Base-by-base conservation (phyloP, 768 basidiomycete species). In the Boletus rufocinnamomeus region DNA sequence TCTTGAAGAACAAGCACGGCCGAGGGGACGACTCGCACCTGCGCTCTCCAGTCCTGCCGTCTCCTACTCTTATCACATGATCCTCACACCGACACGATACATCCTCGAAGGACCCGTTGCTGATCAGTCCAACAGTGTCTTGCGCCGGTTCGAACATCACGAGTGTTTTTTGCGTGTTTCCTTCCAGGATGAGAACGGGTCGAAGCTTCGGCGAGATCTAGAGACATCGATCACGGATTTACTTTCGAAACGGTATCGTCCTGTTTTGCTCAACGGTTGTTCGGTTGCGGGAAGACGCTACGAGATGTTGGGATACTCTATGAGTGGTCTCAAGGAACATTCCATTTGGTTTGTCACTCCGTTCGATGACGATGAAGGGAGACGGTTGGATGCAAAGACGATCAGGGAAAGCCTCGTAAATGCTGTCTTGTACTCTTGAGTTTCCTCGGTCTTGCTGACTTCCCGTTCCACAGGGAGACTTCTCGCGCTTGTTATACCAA, bases 291-390 rank as follows among this genome's bases (percentile, higher is more conserved):
- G 82, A 9, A 73, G 82, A 32, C 58, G 60, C 0, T 83, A 76
- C 60, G 58, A 80, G 3, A 76, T 83, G 64, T 63, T 84, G 27
- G 83, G 79, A 5, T 83, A 83, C 57, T 82, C 81, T 3, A 81
- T 80, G 75, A 81, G 80, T 50, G 82, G 82, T 4, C 68, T 83
- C 53, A 76, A 76, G 58, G 74, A 80, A 44, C 80, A 83, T 52
- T 77, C 79, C 0, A 72, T 82, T 47, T 78, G 76, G 69, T 84
- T 84, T 57, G 78, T 82, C 25, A 72, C 74, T 7, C 75, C 77
- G 0, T 84, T 84, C 56, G 56, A 2, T 1, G 63, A 71, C 19
- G 67, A 69, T 1, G 10, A 68, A n/a, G 74, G 66, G 6, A 58
- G 10, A 6, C 10, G 16, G 1, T 47, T 73, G 60, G 54, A 72